Percentiles rank a stretch among this genome's conserved stretches.
phyloP scores from a whole-genome alignment of 495 filamentous ascomycete genomes.

The Tetracladium marchalianum region DNA sequence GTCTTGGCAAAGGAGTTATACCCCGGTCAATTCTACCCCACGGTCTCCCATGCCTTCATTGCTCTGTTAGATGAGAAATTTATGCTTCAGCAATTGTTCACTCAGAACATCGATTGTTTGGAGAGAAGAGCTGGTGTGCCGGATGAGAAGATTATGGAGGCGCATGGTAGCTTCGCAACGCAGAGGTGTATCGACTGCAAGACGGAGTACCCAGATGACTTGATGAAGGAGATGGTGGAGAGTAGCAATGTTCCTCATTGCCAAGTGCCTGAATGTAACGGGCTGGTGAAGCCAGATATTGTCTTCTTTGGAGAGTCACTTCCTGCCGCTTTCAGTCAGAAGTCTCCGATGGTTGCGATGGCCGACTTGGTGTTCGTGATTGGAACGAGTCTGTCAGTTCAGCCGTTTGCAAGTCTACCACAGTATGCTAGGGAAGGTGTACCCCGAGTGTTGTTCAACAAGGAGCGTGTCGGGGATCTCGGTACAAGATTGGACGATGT shows the following conservation, averaged over 20 bases:
- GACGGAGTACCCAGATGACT: constrained; percentile 52
- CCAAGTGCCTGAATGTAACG: constrained; percentile 47
- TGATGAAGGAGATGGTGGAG: constrained; percentile 60
- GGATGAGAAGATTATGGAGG: constrained; percentile 73
- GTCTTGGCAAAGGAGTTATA: constrained; percentile 82
- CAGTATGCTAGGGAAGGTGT: constrained; percentile 43
- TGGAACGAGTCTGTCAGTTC: constrained; percentile 82
- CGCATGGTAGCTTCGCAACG: constrained; percentile 86
- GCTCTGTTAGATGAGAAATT: constrained; percentile 64
- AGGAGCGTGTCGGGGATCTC: constrained; percentile 72
- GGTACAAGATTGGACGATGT: constrained; percentile 73
- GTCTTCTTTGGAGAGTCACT: constrained; percentile 83
- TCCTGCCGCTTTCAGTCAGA: constrained; percentile 58
- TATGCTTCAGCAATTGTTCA: constrained; percentile 76
- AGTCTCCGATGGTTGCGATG: constrained; percentile 37
- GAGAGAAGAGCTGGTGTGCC: constrained; percentile 84
- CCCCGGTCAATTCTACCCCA: constrained; percentile 84
- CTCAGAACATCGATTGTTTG: constrained; percentile 95
- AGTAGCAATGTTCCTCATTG: constrained; percentile 61
- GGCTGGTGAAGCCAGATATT: constrained; percentile 92
- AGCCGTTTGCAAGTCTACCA: constrained; percentile 82
- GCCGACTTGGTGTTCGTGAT: constrained; percentile 84
- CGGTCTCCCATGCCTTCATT: constrained; percentile 74
- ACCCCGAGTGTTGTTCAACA: constrained; percentile 80
- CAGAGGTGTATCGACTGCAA: constrained; percentile 89